Evolutionary conservation across 139 green algal species (phyloP).

Genomic region (Deuterostichococcus epilithicus): DNA sequence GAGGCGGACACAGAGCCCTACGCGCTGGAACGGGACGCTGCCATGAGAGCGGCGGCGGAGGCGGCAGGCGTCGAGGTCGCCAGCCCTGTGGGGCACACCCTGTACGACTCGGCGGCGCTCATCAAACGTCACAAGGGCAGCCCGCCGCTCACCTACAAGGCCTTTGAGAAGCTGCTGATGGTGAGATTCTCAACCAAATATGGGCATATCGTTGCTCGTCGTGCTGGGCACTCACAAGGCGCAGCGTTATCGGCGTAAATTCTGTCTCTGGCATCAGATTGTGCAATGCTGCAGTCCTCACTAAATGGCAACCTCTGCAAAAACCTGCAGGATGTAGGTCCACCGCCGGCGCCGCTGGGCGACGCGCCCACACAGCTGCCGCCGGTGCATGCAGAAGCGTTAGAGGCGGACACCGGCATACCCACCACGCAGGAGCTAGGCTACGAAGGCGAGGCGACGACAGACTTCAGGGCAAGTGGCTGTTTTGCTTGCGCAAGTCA

Average conservation of each 20-base stretch:
- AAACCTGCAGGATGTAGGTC: conserved; percentile 44
- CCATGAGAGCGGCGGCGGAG: conserved; percentile 34
- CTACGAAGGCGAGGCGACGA: conserved; percentile 45
- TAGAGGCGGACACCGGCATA: conserved; percentile 25
- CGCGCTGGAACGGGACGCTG: conserved; percentile 50
- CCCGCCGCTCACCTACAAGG: conserved; percentile 55
- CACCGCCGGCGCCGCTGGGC: conserved; percentile 29
- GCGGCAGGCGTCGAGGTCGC: conserved; percentile 51
- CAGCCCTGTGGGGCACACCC: conserved; percentile 67
- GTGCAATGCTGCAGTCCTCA: too few relatives aligned
- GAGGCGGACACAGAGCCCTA: conserved; percentile 91
- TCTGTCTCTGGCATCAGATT: too few relatives aligned
- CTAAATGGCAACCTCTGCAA: too few relatives aligned
- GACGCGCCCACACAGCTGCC: conserved; percentile 48
- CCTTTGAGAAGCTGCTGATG: conserved; percentile 67
- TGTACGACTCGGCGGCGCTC: conserved; percentile 69
- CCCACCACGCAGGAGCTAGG: conserved; percentile 60
- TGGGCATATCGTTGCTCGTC: too few relatives aligned
- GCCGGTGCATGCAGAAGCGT: conserved; percentile 13
- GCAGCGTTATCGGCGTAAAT: too few relatives aligned
- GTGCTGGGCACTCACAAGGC: too few relatives aligned
- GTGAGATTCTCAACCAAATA: too few relatives aligned
- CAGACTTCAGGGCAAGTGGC: conserved; percentile 54
- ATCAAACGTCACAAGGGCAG: conserved; percentile 47
- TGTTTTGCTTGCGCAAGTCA: neutral